A percentile compares a stretch with the other conserved stretches of the same genome.
These are phyloP conservation scores for Claviceps pusilla DNA, from an alignment of 2,329 filamentous ascomycete genomes.

Conservation along the genomic window DNA sequence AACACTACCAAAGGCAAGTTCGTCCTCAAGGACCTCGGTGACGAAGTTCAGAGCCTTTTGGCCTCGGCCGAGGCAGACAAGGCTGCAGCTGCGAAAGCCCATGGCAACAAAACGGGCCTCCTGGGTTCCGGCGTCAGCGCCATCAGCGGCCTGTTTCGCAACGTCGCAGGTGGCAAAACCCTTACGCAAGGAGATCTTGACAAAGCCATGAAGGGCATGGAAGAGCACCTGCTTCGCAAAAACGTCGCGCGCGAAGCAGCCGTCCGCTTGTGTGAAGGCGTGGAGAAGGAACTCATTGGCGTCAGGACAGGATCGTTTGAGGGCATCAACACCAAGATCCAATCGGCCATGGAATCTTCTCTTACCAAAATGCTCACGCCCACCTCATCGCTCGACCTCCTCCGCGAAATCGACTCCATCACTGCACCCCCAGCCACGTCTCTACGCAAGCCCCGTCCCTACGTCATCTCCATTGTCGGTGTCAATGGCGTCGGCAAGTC, in stretches of 20 bases:
- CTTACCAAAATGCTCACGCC: conserved; percentile 92
- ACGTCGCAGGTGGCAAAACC: conserved; percentile 87
- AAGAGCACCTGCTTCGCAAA: conserved; percentile 85
- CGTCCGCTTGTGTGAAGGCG: conserved; percentile 75
- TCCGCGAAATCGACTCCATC: conserved; percentile 79
- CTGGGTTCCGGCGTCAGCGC: conserved; percentile 68
- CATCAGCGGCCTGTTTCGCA: conserved; percentile 79
- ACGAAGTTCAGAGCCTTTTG: conserved; percentile 83
- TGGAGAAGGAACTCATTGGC: conserved; percentile 77
- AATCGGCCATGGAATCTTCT: conserved; percentile 78
- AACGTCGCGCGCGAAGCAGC: conserved; percentile 94
- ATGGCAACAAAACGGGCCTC: conserved; percentile 41
- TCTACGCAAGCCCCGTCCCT: conserved; percentile 56
- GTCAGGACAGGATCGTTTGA: conserved; percentile 89
- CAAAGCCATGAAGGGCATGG: conserved; percentile 89
- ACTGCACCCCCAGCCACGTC: conserved; percentile 50
- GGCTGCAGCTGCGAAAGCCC: conserved; percentile 29
- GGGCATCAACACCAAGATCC: conserved; percentile 69
- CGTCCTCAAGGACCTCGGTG: conserved; percentile 79
- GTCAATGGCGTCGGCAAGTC: conserved; percentile 98
- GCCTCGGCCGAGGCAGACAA: conserved; percentile 60
- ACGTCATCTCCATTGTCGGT: conserved; percentile 94
- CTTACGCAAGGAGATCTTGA: conserved; percentile 78
- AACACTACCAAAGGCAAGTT: conserved; percentile 82
- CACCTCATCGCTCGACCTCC: conserved; percentile 82